A percentile compares a stretch with the other conserved stretches of the same genome.
Evolutionary conservation across 805 yeast species (phyloP).

Genomic region (Candida multigemmis): DNA sequence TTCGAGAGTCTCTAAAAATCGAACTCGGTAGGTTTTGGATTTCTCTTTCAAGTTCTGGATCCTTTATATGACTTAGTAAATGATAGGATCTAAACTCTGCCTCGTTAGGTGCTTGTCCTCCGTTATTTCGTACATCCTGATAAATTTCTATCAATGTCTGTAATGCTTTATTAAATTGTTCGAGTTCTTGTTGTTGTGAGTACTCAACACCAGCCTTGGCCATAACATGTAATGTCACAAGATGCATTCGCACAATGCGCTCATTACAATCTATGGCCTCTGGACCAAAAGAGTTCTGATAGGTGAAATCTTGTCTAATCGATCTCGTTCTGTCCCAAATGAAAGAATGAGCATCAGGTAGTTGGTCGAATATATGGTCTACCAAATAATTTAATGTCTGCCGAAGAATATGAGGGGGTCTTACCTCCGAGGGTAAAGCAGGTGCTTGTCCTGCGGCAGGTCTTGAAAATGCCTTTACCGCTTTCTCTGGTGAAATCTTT

Average conservation of each 20-base stretch:
- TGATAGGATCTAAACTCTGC: conserved; percentile 91
- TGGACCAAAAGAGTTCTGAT: conserved; percentile 87
- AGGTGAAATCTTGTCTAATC: conserved; percentile 93
- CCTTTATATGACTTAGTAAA: conserved; percentile 68
- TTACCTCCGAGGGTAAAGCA: conserved; percentile 92
- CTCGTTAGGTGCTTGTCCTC: conserved; percentile 69
- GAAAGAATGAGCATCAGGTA: conserved; percentile 84
- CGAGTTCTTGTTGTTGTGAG: conserved; percentile 91
- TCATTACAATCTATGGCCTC: conserved; percentile 94
- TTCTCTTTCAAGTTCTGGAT: conserved; percentile 75
- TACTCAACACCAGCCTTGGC: conserved; percentile 62
- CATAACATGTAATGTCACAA: conserved; percentile 77
- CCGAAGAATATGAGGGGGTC: conserved; percentile 76
- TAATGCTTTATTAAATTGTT: conserved; percentile 84
- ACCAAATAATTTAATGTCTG: conserved; percentile 65
- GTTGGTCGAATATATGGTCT: conserved; percentile 46
- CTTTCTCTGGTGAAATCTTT: conserved; percentile 47
- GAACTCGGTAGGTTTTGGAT: conserved; percentile 56
- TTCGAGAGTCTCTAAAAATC: conserved; percentile 42
- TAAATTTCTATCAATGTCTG: conserved; percentile 87
- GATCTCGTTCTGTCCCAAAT: conserved; percentile 97
- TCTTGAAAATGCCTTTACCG: conserved; percentile 87
- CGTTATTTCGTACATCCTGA: conserved; percentile 63
- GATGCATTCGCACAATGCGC: conserved; percentile 80
- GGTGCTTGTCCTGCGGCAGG: conserved; percentile 99